Evolutionary conservation across 176 grass and related monocot genomes (phyloP), one percentile per base, ranked within the genome.

Genomic region (Hsuehochloa calcarea): DNA sequence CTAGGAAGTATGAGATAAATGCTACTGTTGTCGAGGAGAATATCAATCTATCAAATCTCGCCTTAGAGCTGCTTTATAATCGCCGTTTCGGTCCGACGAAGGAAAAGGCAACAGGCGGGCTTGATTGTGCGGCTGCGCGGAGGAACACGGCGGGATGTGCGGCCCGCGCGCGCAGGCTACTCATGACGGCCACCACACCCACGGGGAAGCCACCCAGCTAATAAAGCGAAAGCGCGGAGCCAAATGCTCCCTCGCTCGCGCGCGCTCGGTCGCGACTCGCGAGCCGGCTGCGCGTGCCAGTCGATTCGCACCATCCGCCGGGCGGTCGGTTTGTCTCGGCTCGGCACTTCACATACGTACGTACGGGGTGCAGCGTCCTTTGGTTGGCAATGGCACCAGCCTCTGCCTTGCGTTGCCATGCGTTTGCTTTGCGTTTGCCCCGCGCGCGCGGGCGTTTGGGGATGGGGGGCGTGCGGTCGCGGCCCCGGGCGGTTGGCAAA

Each of bases 111-210:
- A 26, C 31, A 69, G 13, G 64, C 16, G 50, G 61, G 70, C 71
- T 86, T 86, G 64, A 78, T 78, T 65, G 25, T 82, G 83, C 82
- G 34, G 72, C 65, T 78, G 72, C 65, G 35, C 35, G 72, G 65
- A 86, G 84, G 84, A 65, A 70, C 84, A 90, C 44, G 46, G 5
- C 62, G 70, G 35, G 19, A 86, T 77, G 77, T 71, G 61, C 46
- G 5, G 20, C 74, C 50, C 45, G 47, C 74, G 23, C 62, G 49
- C 74, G 26, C 62, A n/a, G 13, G 7, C 62, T 51, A 77, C 82
- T 89, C 87, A 89, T 89, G 1, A 51, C 77, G 6, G 3, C 87
- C 81, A 75, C 66, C 60, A 5, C n/a, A 6, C 11, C 3, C 10
- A 14, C 20, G 10, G 15, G 12, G 60, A 29, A 20, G 15, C 85